Evolutionary conservation across 2,329 filamentous ascomycete genomes (phyloP).

Genomic region (Ophiostoma perfectum): DNA sequence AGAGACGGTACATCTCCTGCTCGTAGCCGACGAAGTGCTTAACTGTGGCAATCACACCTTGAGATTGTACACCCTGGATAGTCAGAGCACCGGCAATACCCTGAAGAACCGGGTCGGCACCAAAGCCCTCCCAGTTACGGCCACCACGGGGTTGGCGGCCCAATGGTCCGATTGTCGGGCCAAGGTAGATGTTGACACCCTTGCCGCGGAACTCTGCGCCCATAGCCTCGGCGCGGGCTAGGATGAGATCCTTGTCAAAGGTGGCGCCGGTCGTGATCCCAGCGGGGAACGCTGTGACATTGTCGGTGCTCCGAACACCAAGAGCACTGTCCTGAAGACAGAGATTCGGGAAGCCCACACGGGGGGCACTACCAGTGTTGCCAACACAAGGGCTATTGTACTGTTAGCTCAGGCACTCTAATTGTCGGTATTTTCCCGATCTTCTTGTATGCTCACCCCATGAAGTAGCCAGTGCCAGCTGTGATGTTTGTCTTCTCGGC

Average conservation of each 20-base stretch:
- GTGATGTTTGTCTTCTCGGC: constrained; percentile 78
- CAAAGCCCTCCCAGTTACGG: constrained; percentile 80
- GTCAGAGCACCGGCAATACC: constrained; percentile 59
- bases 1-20: constrained; percentile 57
- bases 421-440: too few species aligned
- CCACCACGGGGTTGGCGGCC: constrained; percentile 69
- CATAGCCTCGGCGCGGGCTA: constrained; percentile 40
- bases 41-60: constrained; percentile 47
- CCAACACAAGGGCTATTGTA: constrained; percentile 53
- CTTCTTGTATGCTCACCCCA: constrained; percentile 42
- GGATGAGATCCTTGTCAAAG: constrained; percentile 70
- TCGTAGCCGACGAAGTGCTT: constrained; percentile 65
- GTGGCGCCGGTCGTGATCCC: constrained; percentile 73
- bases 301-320: constrained; percentile 64
- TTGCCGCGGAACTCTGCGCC: constrained; percentile 64
- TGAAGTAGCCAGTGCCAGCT: constrained; percentile 63
- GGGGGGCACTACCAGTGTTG: constrained; percentile 46
- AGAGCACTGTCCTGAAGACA: constrained; percentile 78
- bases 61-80: constrained; percentile 51
- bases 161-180: constrained; percentile 63
- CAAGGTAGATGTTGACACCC: constrained; percentile 54
- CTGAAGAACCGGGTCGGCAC: constrained; percentile 67
- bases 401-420: too few species aligned
- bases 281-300: constrained; percentile 69
- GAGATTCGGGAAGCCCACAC: constrained; percentile 57